phyloP scores from a whole-genome alignment of 2,329 filamentous ascomycete species.

The Hypoxylon sp. region DNA sequence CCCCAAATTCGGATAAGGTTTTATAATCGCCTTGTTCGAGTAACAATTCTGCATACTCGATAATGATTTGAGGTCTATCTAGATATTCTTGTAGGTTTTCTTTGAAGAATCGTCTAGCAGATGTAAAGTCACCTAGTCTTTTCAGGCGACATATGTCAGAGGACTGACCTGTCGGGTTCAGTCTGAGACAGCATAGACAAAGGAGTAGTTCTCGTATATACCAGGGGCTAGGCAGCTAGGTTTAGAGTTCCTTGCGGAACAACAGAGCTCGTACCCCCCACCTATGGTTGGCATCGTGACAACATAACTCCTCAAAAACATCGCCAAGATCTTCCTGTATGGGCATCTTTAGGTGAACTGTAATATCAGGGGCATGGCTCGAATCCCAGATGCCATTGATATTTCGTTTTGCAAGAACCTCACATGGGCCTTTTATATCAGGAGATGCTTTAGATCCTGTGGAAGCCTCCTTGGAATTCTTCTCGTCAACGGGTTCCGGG shows the following conservation, averaged over 20 bases:
- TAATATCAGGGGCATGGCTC: slow-evolving; percentile 35
- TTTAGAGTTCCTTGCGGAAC: no score
- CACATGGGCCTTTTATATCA: background rate
- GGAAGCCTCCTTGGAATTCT: background rate
- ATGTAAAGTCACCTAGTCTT: slow-evolving; percentile 47
- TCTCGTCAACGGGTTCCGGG: background rate
- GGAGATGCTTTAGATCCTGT: background rate
- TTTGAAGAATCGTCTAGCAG: slow-evolving; percentile 42
- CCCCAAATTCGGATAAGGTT: slow-evolving; percentile 33
- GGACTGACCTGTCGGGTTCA: no score
- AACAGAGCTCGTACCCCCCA: no score
- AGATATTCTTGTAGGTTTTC: slow-evolving; percentile 44
- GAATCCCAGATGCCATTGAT: slow-evolving; percentile 40
- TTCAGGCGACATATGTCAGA: slow-evolving; percentile 46
- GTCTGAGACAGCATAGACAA: no score
- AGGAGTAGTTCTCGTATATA: no score
- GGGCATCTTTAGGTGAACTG: slow-evolving; percentile 44
- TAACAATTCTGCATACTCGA: slow-evolving; percentile 50
- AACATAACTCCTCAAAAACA: slow-evolving; percentile 46
- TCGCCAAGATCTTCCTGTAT: slow-evolving; percentile 46
- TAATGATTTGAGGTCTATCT: slow-evolving; percentile 46
- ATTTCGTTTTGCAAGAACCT: slow-evolving; percentile 25
- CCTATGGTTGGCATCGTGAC: no score
- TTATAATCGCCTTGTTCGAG: slow-evolving; percentile 49
- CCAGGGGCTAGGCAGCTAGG: no score